A percentile compares a stretch with the other conserved stretches of the same genome.
Conservation (phyloP, 257 asterid genomes). For the Galeopsis tetrahit region DNA sequence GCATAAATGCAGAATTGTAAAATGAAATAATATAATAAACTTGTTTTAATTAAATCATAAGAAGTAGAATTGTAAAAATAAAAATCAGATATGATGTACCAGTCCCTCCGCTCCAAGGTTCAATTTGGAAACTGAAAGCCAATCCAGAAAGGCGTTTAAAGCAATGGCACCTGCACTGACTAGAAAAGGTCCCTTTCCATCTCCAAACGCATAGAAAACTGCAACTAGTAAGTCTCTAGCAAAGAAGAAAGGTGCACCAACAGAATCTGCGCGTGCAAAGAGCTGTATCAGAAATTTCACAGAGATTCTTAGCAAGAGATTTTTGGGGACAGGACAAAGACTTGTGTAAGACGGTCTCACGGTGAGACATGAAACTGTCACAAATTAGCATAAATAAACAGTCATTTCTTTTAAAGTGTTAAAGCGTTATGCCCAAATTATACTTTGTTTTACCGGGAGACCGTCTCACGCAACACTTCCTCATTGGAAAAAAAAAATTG, state of each 20-base stretch:
- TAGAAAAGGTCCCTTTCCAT: slow-evolving; percentile 45
- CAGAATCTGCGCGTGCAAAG: slow-evolving; percentile 43
- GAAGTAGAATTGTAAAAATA: no score
- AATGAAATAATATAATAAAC: not conserved
- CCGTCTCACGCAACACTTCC: no score
- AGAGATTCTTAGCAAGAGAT: no score
- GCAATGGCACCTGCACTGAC: slow-evolving; percentile 48
- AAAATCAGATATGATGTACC: slow-evolving; percentile 33
- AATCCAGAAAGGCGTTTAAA: slow-evolving; percentile 51
- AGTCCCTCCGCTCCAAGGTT: slow-evolving; percentile 52
- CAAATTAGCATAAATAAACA: no score
- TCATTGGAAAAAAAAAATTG: no score
- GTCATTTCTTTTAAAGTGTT: no score
- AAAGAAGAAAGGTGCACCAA: slow-evolving; percentile 55
- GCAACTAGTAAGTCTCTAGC: slow-evolving; percentile 50
- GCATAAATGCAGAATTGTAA: slow-evolving; percentile 22
- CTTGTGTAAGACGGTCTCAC: no score
- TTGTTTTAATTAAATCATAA: not conserved
- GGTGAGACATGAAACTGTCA: no score
- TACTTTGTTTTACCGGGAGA: no score
- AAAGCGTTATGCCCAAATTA: no score
- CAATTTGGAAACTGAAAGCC: slow-evolving; percentile 48
- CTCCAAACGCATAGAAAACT: slow-evolving; percentile 54
- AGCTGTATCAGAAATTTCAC: slow-evolving; percentile 22
- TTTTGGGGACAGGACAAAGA: no score